Base-by-base conservation (phyloP, 1,284 basidiomycete genomes). In the Heimioporus retisporus region DNA sequence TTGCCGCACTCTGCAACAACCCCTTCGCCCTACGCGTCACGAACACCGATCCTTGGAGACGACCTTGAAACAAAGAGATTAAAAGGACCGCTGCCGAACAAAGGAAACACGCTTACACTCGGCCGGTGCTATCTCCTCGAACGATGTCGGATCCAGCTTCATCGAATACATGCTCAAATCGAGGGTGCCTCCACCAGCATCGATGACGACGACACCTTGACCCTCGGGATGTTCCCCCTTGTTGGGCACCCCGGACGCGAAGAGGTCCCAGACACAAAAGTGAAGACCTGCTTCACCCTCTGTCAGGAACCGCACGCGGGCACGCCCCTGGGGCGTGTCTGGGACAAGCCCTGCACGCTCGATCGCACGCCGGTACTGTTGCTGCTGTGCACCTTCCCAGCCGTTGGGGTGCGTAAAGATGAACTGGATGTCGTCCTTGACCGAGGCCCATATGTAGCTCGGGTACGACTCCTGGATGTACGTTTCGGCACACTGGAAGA, bases 111-210 rank as follows among this genome's bases (percentile, higher is more conserved):
- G 65, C 80, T 63, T 69, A 84, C 83, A 83, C 55, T 79, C 77
- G 2, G 82, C 63, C 4, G 75, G 66, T 4, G 77, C 72, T 21
- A 78, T 73, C 65, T 84, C 83, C 59, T 82, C 76, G 35, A 78
- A 72, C 14, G 64, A 63, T 10, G 67, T 66, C 4, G 69, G 59
- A 73, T 79, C 25, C 67, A 77, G n/a, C 55, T n/a, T 63, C 68
- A 67, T 77, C 55, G 66, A 73, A 66, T 85, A 87, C 10, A 84
- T 79, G 66, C 84, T 85, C 35, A 88, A 73, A 63, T 88, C 85
- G 21, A 87, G 69, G 68, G 63, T 64, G 15, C 56, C 51, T 21
- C 60, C 60, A 6, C 66, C 65, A 14, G 53, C 60, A 40, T 87
- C 86, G 43, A 88, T 82, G 50, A 89, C 81, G 23, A 86, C 75